These are phyloP conservation scores for Emmonsiellopsis sp. DNA, from an alignment of 2,329 filamentous ascomycete genomes.

Conservation along the genomic window DNA sequence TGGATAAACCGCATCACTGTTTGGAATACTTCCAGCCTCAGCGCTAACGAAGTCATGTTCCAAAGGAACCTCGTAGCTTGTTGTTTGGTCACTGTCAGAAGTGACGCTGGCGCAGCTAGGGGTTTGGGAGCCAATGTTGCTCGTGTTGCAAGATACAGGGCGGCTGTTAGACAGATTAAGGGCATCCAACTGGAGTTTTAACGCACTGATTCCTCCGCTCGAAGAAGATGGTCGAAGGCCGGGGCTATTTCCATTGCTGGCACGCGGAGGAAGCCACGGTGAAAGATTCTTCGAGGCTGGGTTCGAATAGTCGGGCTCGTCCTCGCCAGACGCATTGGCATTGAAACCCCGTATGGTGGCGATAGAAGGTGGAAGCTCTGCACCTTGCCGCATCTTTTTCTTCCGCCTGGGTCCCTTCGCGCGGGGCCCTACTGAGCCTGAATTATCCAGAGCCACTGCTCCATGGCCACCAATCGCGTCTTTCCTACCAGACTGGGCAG, in stretches of 20 bases:
- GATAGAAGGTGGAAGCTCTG: constrained; percentile 18
- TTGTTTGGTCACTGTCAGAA: constrained; percentile 60
- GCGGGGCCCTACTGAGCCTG: background rate
- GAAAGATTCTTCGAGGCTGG: constrained; percentile 24
- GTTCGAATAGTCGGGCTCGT: constrained; percentile 36
- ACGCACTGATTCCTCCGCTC: constrained; percentile 64
- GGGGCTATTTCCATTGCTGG: constrained; percentile 33
- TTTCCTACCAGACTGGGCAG: background rate
- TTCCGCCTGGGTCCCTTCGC: constrained; percentile 30
- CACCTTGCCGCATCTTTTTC: constrained; percentile 25
- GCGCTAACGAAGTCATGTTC: constrained; percentile 75
- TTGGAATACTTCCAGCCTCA: constrained; percentile 32
- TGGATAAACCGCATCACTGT: constrained; percentile 34
- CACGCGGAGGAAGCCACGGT: constrained; percentile 19
- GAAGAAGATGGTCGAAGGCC: constrained; percentile 41
- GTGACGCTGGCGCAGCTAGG: constrained; percentile 51
- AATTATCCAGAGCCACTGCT: background rate
- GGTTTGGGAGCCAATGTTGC: constrained; percentile 34
- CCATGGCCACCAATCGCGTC: background rate
- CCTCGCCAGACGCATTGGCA: constrained; percentile 33
- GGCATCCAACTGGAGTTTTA: constrained; percentile 73
- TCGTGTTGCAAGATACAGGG: constrained; percentile 47
- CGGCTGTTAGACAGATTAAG: constrained; percentile 57
- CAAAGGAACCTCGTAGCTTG: constrained; percentile 76
- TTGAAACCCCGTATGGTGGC: constrained; percentile 37